A percentile compares a stretch with the other conserved stretches of the same genome.
Evolutionary conservation across 2,329 filamentous ascomycete genomes (phyloP).

Genomic region (Penicillium aurantiogriseum): DNA sequence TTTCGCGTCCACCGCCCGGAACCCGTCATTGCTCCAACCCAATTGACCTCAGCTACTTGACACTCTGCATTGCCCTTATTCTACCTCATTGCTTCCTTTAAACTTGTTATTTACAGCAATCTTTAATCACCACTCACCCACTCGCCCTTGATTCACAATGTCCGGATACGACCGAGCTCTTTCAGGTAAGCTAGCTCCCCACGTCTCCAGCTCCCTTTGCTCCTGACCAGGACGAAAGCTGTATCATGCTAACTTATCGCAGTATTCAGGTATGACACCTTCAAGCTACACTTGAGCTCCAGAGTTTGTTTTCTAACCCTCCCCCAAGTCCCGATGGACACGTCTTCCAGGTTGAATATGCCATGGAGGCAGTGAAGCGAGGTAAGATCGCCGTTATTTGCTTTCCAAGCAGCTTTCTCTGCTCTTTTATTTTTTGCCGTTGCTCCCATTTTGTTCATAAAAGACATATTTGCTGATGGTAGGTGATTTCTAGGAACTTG

Average conservation of each 20-base stretch:
- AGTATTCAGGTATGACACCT: constrained; percentile 74
- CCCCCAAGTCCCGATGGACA: constrained; percentile 85
- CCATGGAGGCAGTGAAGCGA: constrained; percentile 96
- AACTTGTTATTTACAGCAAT: neutral
- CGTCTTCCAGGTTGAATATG: constrained; percentile 99
- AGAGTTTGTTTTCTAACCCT: constrained; percentile 46
- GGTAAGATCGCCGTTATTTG: constrained; percentile 54
- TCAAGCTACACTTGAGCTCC: constrained; percentile 14
- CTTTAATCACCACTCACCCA: constrained; percentile 1
- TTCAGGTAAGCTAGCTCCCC: constrained; percentile 66
- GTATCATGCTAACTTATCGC: constrained; percentile 43
- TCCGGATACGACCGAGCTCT: constrained; percentile 99
- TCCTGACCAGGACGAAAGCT: constrained; percentile 22
- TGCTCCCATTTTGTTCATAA: neutral
- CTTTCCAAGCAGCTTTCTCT: constrained; percentile 7
- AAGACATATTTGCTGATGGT: constrained; percentile 1
- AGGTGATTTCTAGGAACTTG: constrained; percentile 69
- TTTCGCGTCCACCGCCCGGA: constrained; percentile 29
- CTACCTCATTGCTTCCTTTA: constrained; percentile 4
- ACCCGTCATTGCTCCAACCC: constrained; percentile 27
- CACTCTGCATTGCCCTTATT: constrained; percentile 10
- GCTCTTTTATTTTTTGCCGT: neutral
- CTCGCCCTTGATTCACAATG: constrained; percentile 47
- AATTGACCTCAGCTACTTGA: constrained; percentile 16
- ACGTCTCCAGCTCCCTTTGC: constrained; percentile 32